A percentile compares a stretch with the other conserved stretches of the same genome.
phyloP scores from a whole-genome alignment of 1,284 basidiomycete genomes.

The Ceratobasidium sp. region DNA sequence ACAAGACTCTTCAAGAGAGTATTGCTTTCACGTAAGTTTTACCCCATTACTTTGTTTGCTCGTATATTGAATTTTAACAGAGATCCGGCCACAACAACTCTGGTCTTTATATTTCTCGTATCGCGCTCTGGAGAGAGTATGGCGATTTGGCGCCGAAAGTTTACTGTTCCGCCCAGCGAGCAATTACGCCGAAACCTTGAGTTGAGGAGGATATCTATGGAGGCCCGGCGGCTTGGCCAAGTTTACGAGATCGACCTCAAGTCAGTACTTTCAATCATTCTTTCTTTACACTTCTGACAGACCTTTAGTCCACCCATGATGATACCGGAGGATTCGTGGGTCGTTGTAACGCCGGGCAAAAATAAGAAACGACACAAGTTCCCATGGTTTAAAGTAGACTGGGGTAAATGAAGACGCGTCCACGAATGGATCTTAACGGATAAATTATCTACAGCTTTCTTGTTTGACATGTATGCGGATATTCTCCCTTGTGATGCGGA shows the following conservation, averaged over 20 bases:
- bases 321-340: slow-evolving; percentile 3
- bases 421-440: neutral
- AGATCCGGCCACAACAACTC: slow-evolving; percentile 40
- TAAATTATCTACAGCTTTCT: slow-evolving; percentile 17
- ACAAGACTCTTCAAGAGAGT: slow-evolving; percentile 41
- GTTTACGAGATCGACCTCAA: slow-evolving; percentile 14
- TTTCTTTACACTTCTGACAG: no score
- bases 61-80: slow-evolving; percentile 7
- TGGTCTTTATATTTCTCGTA: slow-evolving; percentile 41
- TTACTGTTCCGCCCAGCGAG: slow-evolving; percentile 38
- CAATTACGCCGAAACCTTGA: slow-evolving; percentile 36
- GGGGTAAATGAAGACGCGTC: slow-evolving; percentile 6
- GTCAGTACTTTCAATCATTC: no score
- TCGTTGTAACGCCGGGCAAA: slow-evolving; percentile 14
- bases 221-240: slow-evolving; percentile 10
- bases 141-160: slow-evolving; percentile 40
- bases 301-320: slow-evolving; percentile 16
- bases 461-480: slow-evolving; percentile 21
- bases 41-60: neutral
- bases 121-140: slow-evolving; percentile 40
- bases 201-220: slow-evolving; percentile 9
- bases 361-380: slow-evolving; percentile 28
- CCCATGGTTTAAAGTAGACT: slow-evolving; percentile 31
- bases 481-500: neutral
- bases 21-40: slow-evolving; percentile 40